These are phyloP conservation scores for Aurifilum marmelostoma DNA, from an alignment of 2,329 filamentous ascomycete species.

Conservation along the genomic window DNA sequence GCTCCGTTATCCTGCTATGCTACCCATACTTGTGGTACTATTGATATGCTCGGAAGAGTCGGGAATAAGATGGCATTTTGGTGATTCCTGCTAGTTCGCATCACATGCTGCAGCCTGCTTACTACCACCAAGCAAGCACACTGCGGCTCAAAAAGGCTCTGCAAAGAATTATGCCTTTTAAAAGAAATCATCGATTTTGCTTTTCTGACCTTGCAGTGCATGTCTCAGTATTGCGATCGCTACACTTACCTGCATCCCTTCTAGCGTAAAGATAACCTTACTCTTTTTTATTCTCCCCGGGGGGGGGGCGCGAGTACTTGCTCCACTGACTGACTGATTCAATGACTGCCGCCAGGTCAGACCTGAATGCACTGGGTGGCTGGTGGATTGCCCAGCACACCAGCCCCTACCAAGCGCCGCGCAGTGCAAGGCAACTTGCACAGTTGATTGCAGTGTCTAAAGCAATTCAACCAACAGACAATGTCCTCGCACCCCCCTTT, in stretches of 20 bases:
- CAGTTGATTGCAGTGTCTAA: too few species aligned
- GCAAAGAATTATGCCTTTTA: too few species aligned
- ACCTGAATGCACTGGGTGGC: neutral
- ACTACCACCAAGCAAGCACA: neutral
- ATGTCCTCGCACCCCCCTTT: neutral
- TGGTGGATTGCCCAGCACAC: neutral
- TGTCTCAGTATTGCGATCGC: too few species aligned
- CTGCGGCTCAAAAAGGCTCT: neutral
- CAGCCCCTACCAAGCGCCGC: too few species aligned
- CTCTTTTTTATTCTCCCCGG: neutral
- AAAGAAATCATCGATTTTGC: too few species aligned
- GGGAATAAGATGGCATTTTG: neutral
- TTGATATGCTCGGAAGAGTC: neutral
- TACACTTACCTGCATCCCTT: neutral
- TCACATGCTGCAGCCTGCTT: neutral
- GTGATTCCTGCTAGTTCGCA: neutral
- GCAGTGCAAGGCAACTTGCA: too few species aligned
- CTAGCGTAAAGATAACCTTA: conserved; percentile 1
- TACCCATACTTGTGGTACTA: too few species aligned
- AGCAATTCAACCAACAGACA: neutral
- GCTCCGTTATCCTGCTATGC: too few species aligned
- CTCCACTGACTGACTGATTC: neutral
- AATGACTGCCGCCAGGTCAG: neutral
- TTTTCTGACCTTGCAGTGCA: too few species aligned
- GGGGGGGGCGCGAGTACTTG: neutral